These are phyloP conservation scores for Waitea zeae DNA, from an alignment of 1,284 basidiomycete species.

Conservation along the genomic window DNA sequence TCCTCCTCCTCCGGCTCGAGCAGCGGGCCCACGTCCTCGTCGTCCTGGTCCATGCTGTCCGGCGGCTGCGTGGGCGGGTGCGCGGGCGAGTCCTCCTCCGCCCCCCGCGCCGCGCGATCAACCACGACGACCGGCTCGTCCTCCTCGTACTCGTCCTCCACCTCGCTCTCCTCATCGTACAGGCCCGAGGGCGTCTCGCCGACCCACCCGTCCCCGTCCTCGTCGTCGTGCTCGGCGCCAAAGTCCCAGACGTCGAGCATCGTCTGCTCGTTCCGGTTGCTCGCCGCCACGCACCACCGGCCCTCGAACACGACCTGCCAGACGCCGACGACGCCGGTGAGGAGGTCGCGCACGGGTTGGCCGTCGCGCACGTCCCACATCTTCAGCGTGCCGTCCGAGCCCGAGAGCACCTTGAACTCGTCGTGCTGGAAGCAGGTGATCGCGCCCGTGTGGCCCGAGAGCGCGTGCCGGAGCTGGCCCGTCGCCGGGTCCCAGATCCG, in stretches of 20 bases:
- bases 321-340: slow-evolving; percentile 79
- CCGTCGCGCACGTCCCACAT: slow-evolving; percentile 91
- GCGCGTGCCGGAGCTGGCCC: slow-evolving; percentile 61
- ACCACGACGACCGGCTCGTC: too few species aligned
- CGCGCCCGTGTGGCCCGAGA: slow-evolving; percentile 81
- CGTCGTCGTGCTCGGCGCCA: slow-evolving; percentile 40
- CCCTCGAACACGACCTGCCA: slow-evolving; percentile 95
- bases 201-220: slow-evolving; percentile 37
- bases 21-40: slow-evolving; percentile 18
- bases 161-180: slow-evolving; percentile 35
- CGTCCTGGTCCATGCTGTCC: slow-evolving; percentile 56
- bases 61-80: slow-evolving; percentile 30
- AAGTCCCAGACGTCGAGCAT: slow-evolving; percentile 82
- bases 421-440: slow-evolving; percentile 98
- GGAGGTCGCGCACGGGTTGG: slow-evolving; percentile 65
- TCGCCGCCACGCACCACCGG: slow-evolving; percentile 83
- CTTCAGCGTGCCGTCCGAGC: slow-evolving; percentile 90
- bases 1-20: slow-evolving; percentile 32
- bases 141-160: slow-evolving; percentile 37
- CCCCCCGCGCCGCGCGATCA: too few species aligned
- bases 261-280: slow-evolving; percentile 64
- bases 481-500: slow-evolving; percentile 84
- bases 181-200: slow-evolving; percentile 31
- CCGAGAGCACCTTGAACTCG: slow-evolving; percentile 87
- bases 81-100: too few species aligned